Percentiles rank a stretch among this genome's conserved stretches.
Conservation (phyloP, 495 filamentous ascomycete species). For the Bryoglossum gracile region DNA sequence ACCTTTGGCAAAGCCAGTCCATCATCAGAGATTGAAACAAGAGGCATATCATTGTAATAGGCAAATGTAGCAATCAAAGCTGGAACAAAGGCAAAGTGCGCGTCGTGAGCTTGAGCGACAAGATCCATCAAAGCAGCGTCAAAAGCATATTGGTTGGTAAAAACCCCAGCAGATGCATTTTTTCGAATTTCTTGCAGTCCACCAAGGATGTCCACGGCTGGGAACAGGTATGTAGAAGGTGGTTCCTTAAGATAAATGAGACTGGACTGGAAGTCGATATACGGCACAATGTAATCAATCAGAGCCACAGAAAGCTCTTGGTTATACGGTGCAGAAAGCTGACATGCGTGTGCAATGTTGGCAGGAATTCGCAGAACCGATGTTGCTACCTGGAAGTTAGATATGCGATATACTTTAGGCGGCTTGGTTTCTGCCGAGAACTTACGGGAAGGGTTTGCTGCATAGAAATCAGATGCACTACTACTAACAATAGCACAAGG, state of each 20-base stretch:
- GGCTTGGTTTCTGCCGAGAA: neutral
- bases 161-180: slow-evolving; percentile 26
- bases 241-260: slow-evolving; percentile 19
- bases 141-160: slow-evolving; percentile 25
- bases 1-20: neutral
- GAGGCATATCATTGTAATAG: neutral
- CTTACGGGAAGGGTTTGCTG: neutral
- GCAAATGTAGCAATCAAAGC: no score
- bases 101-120: slow-evolving; percentile 6
- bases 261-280: neutral
- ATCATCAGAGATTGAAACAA: slow-evolving; percentile 1
- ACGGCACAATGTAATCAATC: neutral
- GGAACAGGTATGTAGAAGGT: slow-evolving; percentile 31
- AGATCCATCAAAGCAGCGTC: slow-evolving; percentile 9
- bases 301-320: neutral
- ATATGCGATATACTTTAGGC: neutral
- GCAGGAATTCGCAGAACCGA: neutral
- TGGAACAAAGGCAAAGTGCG: no score
- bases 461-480: neutral
- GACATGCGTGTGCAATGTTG: neutral
- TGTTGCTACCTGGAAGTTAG: neutral
- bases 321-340: neutral
- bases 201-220: slow-evolving; percentile 34
- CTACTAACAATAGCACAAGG: neutral
- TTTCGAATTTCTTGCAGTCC: slow-evolving; percentile 30